Evolutionary conservation across 192 early-diverging fungal genomes (phyloP), one percentile per base, ranked within the genome.

Genomic region (Entophlyctis luteolus): DNA sequence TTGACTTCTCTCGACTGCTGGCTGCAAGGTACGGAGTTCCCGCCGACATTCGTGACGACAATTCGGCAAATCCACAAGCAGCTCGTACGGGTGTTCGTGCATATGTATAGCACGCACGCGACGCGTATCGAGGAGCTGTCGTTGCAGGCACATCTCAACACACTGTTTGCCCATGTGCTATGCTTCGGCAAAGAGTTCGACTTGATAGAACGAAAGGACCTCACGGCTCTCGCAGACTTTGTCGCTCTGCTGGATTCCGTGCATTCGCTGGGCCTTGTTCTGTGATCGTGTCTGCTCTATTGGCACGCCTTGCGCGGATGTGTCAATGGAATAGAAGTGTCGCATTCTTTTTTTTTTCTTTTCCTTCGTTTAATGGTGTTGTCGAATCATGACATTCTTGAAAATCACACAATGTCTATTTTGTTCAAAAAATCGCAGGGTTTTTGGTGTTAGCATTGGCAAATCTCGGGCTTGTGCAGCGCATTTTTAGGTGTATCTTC

Each of bases 101-200:
- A 98, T 72, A 93, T 98, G 35, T 98, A 95, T 73, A 89, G 92
- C 75, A 70, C 82, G 10, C 96, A 98, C 73, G 95, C 91, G 62
- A 89, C 89, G 50, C 87, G 90, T 69, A 81, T 98, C 35, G 77
- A 96, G 34, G 87, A 87, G 69, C 72, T 96, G 31, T 81, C 80
- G 34, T 85, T 89, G 42, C 93, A 98, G 67, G 84, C 85, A 0
- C 96, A 98, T 70, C 85, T 96, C 62, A 98, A 98, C 82, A 91
- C 96, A 1, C 78, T 98, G 14, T 95, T 95, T 86, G 92, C 96
- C 1, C 94, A 98, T 68, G 91, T 98, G 74, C 83, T 93, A 35
- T 90, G 90, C 10, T 98, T 98, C 78, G 86, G 86, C 25, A 85
- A 85, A 62, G 94, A 94, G 72, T 98, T 96, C 82, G 93, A 96